A percentile compares a stretch with the other conserved stretches of the same genome.
phyloP scores from a whole-genome alignment of 2,329 filamentous ascomycete genomes.

The Penicillium sp. region DNA sequence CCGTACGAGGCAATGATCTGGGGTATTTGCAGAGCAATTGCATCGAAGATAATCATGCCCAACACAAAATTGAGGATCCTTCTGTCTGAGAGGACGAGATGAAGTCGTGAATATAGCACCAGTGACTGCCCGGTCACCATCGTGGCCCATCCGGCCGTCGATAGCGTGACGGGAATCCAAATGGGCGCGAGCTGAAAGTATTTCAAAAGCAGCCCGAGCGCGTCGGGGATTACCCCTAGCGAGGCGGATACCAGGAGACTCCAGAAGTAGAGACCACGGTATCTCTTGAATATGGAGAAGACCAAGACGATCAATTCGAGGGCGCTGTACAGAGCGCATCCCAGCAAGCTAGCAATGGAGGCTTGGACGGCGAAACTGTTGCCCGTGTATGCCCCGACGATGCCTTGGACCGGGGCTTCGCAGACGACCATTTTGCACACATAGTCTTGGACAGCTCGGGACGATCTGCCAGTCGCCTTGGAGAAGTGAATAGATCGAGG shows the following conservation, averaged over 20 bases:
- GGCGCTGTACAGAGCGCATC: conserved; percentile 18
- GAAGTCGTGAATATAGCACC: conserved; percentile 23
- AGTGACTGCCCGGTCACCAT: conserved; percentile 21
- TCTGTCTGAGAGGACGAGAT: conserved; percentile 14
- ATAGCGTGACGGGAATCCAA: conserved; percentile 18
- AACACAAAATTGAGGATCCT: conserved; percentile 13
- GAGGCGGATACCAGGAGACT: conserved; percentile 12
- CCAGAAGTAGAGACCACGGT: conserved; percentile 22
- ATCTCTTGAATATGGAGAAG: conserved; percentile 14
- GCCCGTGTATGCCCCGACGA: conserved; percentile 19
- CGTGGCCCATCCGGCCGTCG: conserved; percentile 14
- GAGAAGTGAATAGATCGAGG: background rate
- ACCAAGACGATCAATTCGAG: conserved; percentile 19
- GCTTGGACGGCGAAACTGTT: conserved; percentile 22
- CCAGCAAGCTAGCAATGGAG: conserved; percentile 15
- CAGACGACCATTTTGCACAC: conserved; percentile 15
- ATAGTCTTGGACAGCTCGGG: background rate
- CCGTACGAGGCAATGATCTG: conserved; percentile 20
- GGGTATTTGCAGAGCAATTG: conserved; percentile 13
- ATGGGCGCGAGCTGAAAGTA: conserved; percentile 22
- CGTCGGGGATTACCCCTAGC: conserved; percentile 16
- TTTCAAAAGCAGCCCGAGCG: conserved; percentile 14
- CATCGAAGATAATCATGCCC: conserved; percentile 19
- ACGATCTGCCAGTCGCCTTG: background rate
- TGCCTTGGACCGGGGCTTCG: conserved; percentile 18